Percentiles rank a stretch among this genome's conserved stretches.
phyloP scores from a whole-genome alignment of 2,329 filamentous ascomycete genomes.

The Nothopassalora personata region DNA sequence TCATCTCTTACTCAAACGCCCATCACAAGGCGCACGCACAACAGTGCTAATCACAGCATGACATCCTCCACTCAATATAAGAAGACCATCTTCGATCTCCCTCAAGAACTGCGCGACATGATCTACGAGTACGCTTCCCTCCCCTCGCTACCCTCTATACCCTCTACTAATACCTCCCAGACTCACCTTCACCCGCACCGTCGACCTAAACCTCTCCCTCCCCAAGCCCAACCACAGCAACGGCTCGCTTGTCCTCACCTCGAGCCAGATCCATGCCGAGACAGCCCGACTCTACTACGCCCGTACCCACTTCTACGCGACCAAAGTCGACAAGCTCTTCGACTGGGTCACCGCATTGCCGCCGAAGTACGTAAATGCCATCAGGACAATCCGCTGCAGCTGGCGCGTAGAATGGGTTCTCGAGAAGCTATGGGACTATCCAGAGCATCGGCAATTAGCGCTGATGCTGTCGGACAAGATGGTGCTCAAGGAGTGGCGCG shows the following conservation, averaged over 20 bases:
- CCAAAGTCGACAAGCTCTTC: neutral
- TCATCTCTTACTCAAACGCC: no score
- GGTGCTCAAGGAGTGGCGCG: neutral
- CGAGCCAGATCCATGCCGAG: neutral
- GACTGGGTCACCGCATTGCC: neutral
- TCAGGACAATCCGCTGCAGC: neutral
- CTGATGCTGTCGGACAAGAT: neutral
- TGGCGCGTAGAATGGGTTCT: neutral
- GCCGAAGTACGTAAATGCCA: neutral
- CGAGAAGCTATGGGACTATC: neutral
- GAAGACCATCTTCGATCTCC: neutral
- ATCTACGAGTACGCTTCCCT: constrained; percentile 1
- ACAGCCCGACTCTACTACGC: neutral
- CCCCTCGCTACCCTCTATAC: neutral
- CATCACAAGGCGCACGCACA: neutral
- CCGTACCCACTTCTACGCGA: neutral
- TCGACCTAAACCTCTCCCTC: neutral
- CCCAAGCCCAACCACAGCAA: neutral
- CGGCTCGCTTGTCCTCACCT: neutral
- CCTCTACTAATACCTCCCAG: neutral
- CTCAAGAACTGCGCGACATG: constrained; percentile 2
- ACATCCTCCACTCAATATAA: neutral
- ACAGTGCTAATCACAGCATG: neutral
- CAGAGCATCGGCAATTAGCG: neutral
- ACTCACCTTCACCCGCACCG: neutral